phyloP scores from a whole-genome alignment of 2,329 filamentous ascomycete genomes.

The Basipetospora sp. region DNA sequence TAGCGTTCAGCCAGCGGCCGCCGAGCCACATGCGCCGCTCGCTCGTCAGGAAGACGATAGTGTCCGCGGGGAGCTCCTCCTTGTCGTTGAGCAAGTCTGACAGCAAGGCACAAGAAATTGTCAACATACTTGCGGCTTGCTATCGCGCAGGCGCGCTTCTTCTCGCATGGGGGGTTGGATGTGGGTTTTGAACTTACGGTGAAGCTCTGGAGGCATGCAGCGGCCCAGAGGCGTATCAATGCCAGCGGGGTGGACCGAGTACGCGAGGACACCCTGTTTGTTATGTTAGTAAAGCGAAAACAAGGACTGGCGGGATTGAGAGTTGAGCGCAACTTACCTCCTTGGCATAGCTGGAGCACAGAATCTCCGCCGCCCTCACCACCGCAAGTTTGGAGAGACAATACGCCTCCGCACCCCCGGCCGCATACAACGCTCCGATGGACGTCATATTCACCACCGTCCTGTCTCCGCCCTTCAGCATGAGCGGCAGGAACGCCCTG shows the following conservation, averaged over 20 bases:
- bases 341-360: slow-evolving; percentile 28
- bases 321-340: slow-evolving; percentile 10
- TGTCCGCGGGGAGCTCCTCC: slow-evolving; percentile 13
- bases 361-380: slow-evolving; percentile 32
- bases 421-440: slow-evolving; percentile 24
- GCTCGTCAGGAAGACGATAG: slow-evolving; percentile 15
- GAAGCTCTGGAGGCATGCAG: slow-evolving; percentile 1
- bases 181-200: not conserved
- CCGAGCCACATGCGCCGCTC: slow-evolving; percentile 22
- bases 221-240: slow-evolving; percentile 20
- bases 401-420: slow-evolving; percentile 26
- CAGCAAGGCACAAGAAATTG: too few species aligned
- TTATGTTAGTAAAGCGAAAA: too few species aligned
- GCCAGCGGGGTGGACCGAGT: slow-evolving; percentile 24
- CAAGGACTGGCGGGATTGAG: not conserved
- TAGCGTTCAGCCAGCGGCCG: slow-evolving; percentile 15
- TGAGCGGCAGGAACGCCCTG: slow-evolving; percentile 30
- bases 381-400: slow-evolving; percentile 33
- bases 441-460: slow-evolving; percentile 32
- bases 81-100: slow-evolving; percentile 1
- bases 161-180: too few species aligned
- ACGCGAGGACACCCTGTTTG: slow-evolving; percentile 24
- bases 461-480: slow-evolving; percentile 21
- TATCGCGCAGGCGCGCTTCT: too few species aligned
- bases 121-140: too few species aligned